Percentiles rank a stretch among this genome's conserved stretches.
phyloP scores from a whole-genome alignment of 129 eudicot genomes.

The Smallanthus sonchifolius region DNA sequence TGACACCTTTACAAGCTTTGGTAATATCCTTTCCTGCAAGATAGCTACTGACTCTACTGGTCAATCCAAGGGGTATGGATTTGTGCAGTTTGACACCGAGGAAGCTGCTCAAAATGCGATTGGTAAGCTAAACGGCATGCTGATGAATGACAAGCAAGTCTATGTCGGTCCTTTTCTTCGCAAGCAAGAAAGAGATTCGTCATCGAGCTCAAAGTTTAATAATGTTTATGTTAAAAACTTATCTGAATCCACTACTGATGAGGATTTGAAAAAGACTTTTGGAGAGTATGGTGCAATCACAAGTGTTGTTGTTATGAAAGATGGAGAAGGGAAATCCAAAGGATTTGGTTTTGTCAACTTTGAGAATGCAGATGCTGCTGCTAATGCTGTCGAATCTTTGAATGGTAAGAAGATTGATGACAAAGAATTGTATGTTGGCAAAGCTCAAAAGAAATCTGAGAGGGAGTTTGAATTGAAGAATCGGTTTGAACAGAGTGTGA shows the following conservation, averaged over 20 bases:
- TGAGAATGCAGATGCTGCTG: conserved; percentile 39
- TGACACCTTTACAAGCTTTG: conserved; percentile 29
- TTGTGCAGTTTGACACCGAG: conserved; percentile 9
- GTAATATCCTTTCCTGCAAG: conserved; percentile 23
- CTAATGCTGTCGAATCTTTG: conserved; percentile 30
- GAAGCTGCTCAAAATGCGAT: conserved; percentile 9
- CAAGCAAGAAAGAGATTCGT: conserved; percentile 39
- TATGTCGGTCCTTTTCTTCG: conserved; percentile 37
- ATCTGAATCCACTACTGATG: conserved; percentile 38
- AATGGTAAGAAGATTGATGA: conserved; percentile 37
- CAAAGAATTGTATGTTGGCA: conserved; percentile 47
- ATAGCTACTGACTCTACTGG: conserved; percentile 4
- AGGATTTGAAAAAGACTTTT: conserved; percentile 31
- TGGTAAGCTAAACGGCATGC: conserved; percentile 7
- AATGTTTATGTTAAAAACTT: conserved; percentile 46
- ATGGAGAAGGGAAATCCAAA: conserved; percentile 37
- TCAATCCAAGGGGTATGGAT: conserved; percentile 13
- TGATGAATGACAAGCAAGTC: conserved; percentile 28
- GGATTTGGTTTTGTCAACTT: conserved; percentile 48
- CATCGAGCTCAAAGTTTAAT: conserved; percentile 23
- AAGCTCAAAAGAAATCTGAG: conserved; percentile 43
- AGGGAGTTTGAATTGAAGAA: conserved; percentile 33
- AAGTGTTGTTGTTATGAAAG: conserved; percentile 42
- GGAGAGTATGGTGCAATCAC: conserved; percentile 34
- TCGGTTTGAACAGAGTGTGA: conserved; percentile 30